These are phyloP conservation scores for Umbelopsis vinacea DNA, from an alignment of 192 early-diverging fungal genomes.

Conservation along the genomic window DNA sequence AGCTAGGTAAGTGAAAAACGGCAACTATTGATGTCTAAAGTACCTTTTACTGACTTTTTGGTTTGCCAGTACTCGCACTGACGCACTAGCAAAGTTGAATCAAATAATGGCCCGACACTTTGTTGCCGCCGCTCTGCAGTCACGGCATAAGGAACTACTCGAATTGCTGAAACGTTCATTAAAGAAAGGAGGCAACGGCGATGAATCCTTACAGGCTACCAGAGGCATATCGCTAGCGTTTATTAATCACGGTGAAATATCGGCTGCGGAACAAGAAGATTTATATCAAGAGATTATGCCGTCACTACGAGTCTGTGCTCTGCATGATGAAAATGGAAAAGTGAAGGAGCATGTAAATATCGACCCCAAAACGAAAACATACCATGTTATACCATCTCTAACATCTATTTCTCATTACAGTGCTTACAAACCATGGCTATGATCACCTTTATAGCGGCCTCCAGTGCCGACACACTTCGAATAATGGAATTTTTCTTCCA, in stretches of 20 bases:
- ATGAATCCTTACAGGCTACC: constrained; percentile 49
- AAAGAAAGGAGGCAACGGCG: constrained; percentile 42
- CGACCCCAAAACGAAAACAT: no score
- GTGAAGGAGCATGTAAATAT: constrained; percentile 51
- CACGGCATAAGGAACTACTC: constrained; percentile 54
- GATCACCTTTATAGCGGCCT: constrained; percentile 37
- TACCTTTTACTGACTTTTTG: neutral
- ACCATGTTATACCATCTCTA: neutral
- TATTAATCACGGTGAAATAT: constrained; percentile 52
- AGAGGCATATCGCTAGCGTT: constrained; percentile 51
- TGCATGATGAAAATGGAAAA: constrained; percentile 45
- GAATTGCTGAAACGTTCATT: constrained; percentile 60
- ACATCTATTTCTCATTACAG: constrained; percentile 7
- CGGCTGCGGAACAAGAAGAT: constrained; percentile 45
- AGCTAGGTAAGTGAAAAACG: constrained; percentile 44
- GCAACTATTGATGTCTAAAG: no score
- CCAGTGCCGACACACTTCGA: constrained; percentile 28
- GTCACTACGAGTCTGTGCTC: constrained; percentile 49
- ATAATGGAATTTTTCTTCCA: constrained; percentile 37
- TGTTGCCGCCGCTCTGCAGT: constrained; percentile 56
- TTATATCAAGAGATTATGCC: constrained; percentile 51
- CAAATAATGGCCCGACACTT: constrained; percentile 55
- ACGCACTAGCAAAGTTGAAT: constrained; percentile 52
- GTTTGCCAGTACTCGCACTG: constrained; percentile 57
- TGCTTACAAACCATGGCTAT: constrained; percentile 34